Percentiles rank a stretch among this genome's conserved stretches.
Evolutionary conservation across 2,329 filamentous ascomycete genomes (phyloP).

Genomic region (Endothia cerciana): DNA sequence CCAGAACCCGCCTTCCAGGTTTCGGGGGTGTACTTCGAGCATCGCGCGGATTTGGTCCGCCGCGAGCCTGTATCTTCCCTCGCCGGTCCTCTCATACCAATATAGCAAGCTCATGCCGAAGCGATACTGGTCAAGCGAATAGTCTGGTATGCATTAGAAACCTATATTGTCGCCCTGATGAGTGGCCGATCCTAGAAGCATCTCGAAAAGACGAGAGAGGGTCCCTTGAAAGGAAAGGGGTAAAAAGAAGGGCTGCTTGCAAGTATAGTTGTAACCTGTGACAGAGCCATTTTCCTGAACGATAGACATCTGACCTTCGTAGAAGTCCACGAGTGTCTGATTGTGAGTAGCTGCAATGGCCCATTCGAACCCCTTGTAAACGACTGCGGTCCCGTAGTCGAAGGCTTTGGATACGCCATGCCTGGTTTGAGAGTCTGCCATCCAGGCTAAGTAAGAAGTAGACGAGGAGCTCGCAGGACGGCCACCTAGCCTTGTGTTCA

Average conservation of each 20-base stretch:
- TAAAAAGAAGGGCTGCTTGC: conserved; percentile 30
- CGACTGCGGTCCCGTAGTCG: conserved; percentile 42
- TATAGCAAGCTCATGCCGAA: conserved; percentile 45
- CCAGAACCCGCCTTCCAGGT: conserved; percentile 48
- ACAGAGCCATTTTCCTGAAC: conserved; percentile 44
- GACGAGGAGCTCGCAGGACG: conserved; percentile 70
- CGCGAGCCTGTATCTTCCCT: conserved; percentile 44
- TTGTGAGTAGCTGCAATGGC: conserved; percentile 43
- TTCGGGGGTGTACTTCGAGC: conserved; percentile 45
- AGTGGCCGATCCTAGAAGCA: background rate
- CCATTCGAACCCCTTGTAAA: conserved; percentile 44
- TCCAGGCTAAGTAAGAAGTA: conserved; percentile 57
- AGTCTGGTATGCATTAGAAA: background rate
- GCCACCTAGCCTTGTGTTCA: conserved; percentile 58
- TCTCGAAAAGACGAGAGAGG: too few relatives aligned
- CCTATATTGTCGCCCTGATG: background rate
- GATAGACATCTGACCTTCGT: conserved; percentile 42
- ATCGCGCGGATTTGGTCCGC: conserved; percentile 43
- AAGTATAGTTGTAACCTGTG: conserved; percentile 43
- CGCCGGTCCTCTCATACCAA: conserved; percentile 41
- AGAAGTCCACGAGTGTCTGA: conserved; percentile 40
- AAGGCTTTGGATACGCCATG: conserved; percentile 37
- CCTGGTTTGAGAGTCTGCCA: conserved; percentile 44
- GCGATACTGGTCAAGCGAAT: conserved; percentile 46
- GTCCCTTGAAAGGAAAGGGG: background rate